Evolutionary conservation across 345 rosid genomes (phyloP).

Genomic region (Abelmoschus esculentus): DNA sequence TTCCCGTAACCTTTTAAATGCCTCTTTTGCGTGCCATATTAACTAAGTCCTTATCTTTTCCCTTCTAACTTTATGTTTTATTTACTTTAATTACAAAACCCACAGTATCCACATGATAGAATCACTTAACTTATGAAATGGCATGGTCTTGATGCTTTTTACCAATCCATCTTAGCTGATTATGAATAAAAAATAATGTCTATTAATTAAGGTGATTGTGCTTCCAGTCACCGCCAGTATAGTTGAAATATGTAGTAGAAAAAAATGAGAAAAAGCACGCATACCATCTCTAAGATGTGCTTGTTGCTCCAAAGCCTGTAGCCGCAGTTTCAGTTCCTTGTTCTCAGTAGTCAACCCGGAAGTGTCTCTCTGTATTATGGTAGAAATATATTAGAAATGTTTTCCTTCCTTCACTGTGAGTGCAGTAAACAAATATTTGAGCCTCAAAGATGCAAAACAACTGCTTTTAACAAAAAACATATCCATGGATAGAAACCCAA

Average conservation of each 20-base stretch:
- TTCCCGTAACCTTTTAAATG: background rate
- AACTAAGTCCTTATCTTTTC: background rate
- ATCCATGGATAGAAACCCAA: background rate
- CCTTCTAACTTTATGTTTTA: background rate
- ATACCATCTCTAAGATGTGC: conserved; percentile 67
- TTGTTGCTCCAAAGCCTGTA: conserved; percentile 75
- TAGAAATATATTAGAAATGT: background rate
- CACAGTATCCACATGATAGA: background rate
- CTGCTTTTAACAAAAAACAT: background rate
- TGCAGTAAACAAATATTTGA: conserved; percentile 4
- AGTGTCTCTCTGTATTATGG: conserved; percentile 51
- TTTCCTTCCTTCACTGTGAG: background rate
- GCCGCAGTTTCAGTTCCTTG: conserved; percentile 62
- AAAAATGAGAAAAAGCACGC: background rate
- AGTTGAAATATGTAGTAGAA: background rate
- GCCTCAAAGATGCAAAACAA: conserved; percentile 8
- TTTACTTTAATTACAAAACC: background rate
- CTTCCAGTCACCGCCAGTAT: background rate
- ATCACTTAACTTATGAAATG: background rate
- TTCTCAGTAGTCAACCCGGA: conserved; percentile 57
- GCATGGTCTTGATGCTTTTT: background rate
- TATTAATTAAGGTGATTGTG: background rate
- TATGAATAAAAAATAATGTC: background rate
- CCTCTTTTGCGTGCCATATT: background rate
- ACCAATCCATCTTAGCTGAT: background rate